A percentile compares a stretch with the other conserved stretches of the same genome.
Evolutionary conservation across 2,329 filamentous ascomycete species (phyloP).

Genomic region (Phaeoacremonium minimum): DNA sequence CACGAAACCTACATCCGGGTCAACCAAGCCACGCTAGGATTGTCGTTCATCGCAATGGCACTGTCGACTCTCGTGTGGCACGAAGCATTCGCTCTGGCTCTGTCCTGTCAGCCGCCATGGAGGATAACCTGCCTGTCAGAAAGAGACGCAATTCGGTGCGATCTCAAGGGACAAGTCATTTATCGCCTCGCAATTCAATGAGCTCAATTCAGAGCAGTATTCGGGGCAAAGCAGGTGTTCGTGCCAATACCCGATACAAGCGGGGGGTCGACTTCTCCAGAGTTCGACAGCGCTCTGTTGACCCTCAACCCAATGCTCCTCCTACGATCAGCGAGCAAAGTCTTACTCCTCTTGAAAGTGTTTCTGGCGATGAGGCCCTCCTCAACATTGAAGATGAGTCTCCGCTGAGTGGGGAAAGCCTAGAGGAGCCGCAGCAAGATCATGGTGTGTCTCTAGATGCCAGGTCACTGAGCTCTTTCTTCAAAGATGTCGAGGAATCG

Average conservation of each 20-base stretch:
- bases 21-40: constrained; percentile 62
- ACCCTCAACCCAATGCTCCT: constrained; percentile 7
- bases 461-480: too few relatives aligned
- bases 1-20: constrained; percentile 38
- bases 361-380: constrained; percentile 19
- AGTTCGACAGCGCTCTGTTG: constrained; percentile 30
- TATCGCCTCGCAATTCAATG: constrained; percentile 36
- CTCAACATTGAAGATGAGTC: constrained; percentile 16
- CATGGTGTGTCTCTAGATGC: too few relatives aligned
- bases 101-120: constrained; percentile 13
- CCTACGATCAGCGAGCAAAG: constrained; percentile 11
- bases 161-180: constrained; percentile 18
- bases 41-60: constrained; percentile 57
- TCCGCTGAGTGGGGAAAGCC: constrained; percentile 14
- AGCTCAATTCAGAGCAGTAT: constrained; percentile 44
- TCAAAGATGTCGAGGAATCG: constrained; percentile 5
- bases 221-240: constrained; percentile 35
- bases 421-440: constrained; percentile 4
- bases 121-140: constrained; percentile 3
- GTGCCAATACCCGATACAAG: constrained; percentile 41
- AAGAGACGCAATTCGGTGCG: constrained; percentile 25
- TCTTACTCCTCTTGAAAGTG: constrained; percentile 18
- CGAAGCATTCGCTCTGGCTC: constrained; percentile 28
- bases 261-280: constrained; percentile 52
- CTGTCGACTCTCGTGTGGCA: constrained; percentile 20